phyloP scores from a whole-genome alignment of 805 yeast genomes.

The Wickerhamiella vanderwaltii region DNA sequence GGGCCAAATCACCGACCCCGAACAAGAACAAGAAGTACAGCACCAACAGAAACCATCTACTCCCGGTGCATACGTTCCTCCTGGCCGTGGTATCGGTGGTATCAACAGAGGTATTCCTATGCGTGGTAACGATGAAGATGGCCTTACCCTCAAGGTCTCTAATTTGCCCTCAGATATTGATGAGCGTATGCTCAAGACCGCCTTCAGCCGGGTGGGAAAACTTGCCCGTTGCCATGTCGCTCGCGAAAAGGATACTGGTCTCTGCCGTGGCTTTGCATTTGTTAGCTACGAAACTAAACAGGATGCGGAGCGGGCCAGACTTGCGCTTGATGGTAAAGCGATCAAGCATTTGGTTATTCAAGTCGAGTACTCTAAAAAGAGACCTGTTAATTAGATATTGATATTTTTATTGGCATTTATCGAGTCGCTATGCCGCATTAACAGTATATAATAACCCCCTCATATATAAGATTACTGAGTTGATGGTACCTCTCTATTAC shows the following conservation, averaged over 20 bases:
- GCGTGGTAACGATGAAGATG: constrained; percentile 41
- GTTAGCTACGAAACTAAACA: constrained; percentile 52
- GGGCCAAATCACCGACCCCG: constrained; percentile 58
- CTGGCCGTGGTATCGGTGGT: constrained; percentile 28
- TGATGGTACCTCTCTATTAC: too few relatives aligned
- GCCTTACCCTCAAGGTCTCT: constrained; percentile 77
- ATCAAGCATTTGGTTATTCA: constrained; percentile 72
- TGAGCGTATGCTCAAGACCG: constrained; percentile 65
- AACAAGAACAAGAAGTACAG: constrained; percentile 29
- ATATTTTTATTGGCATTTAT: neutral
- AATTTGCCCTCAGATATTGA: constrained; percentile 78
- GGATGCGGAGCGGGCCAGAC: constrained; percentile 67
- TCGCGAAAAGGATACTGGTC: constrained; percentile 85
- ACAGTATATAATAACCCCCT: too few relatives aligned
- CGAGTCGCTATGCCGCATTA: too few relatives aligned
- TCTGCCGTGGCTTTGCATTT: constrained; percentile 91
- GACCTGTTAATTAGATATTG: neutral
- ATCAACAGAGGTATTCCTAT: constrained; percentile 22
- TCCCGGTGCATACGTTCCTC: constrained; percentile 47
- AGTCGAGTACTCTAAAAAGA: constrained; percentile 31
- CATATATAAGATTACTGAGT: too few relatives aligned
- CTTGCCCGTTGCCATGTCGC: constrained; percentile 69
- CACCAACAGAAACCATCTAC: constrained; percentile 19
- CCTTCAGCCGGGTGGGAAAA: constrained; percentile 54
- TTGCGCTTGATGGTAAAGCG: constrained; percentile 76